These are phyloP conservation scores for Ilyonectria destructans DNA, from an alignment of 2,329 filamentous ascomycete species.

Conservation along the genomic window DNA sequence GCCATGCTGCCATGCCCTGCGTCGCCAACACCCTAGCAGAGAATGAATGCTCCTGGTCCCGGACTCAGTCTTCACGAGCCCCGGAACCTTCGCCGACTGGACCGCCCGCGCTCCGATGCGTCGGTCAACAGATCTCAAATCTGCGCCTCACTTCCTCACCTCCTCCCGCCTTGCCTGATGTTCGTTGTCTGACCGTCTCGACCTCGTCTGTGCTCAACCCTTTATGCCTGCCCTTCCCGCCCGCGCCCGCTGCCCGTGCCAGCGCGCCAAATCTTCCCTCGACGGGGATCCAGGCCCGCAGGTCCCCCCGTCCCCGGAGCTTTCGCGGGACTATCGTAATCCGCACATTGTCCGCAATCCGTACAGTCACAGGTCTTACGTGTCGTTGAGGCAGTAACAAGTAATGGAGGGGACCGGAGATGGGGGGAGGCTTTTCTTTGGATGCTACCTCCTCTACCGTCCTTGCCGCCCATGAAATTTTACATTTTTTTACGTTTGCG, in stretches of 20 bases:
- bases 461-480: slow-evolving; percentile 21
- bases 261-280: neutral
- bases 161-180: slow-evolving; percentile 1
- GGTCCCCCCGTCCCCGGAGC: neutral
- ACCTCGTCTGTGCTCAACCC: neutral
- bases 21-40: slow-evolving; percentile 1
- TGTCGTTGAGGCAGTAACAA: slow-evolving; percentile 8
- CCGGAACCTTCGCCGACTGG: slow-evolving; percentile 44
- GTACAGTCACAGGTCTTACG: slow-evolving; percentile 30
- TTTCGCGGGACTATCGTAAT: slow-evolving; percentile 21
- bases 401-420: neutral
- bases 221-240: neutral
- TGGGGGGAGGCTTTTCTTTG: slow-evolving; percentile 9
- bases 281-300: slow-evolving; percentile 4
- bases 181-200: neutral
- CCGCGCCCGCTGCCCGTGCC: neutral
- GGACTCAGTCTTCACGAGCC: slow-evolving; percentile 15
- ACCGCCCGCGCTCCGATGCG: slow-evolving; percentile 22
- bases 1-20: slow-evolving; percentile 13
- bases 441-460: slow-evolving; percentile 21
- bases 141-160: slow-evolving; percentile 1
- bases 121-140: slow-evolving; percentile 34
- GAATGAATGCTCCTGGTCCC: slow-evolving; percentile 14
- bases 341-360: slow-evolving; percentile 3
- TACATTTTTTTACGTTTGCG: slow-evolving; percentile 30